Conservation (phyloP, 768 basidiomycete species). For the Rhizopogon vulgaris region DNA sequence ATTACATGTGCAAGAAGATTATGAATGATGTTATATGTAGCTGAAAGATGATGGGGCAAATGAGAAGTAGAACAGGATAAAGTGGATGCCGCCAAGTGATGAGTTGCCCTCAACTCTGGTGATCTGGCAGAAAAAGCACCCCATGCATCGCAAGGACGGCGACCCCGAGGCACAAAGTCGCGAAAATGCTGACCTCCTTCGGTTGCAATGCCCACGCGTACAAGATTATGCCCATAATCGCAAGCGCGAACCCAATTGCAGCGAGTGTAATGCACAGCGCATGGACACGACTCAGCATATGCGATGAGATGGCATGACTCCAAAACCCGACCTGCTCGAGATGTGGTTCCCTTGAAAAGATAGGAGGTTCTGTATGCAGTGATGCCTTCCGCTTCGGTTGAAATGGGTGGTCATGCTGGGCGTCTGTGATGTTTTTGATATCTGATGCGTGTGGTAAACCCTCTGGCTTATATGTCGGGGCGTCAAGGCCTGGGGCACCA, state of each 20-base stretch:
- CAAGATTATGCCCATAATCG: constrained; percentile 42
- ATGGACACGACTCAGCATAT: constrained; percentile 45
- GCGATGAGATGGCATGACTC: constrained; percentile 26
- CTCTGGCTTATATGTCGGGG: neutral
- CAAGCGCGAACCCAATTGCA: constrained; percentile 43
- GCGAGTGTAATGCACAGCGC: constrained; percentile 42
- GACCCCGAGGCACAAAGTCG: constrained; percentile 31
- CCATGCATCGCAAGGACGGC: constrained; percentile 21
- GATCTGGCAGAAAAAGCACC: neutral
- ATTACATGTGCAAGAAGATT: no score
- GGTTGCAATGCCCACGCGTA: constrained; percentile 48
- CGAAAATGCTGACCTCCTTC: constrained; percentile 37
- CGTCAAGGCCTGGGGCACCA: neutral
- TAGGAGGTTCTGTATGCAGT: constrained; percentile 16
- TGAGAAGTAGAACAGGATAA: no score
- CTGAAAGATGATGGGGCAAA: neutral
- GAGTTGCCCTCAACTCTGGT: neutral
- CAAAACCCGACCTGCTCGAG: constrained; percentile 47
- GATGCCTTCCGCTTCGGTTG: constrained; percentile 1
- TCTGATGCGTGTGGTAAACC: neutral
- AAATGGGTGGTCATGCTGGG: neutral
- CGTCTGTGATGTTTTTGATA: neutral
- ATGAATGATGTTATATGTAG: neutral
- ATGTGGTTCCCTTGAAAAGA: constrained; percentile 43
- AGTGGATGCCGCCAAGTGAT: no score